Base-by-base conservation (phyloP, 1,284 basidiomycete genomes). In the Omphalotus olearius region DNA sequence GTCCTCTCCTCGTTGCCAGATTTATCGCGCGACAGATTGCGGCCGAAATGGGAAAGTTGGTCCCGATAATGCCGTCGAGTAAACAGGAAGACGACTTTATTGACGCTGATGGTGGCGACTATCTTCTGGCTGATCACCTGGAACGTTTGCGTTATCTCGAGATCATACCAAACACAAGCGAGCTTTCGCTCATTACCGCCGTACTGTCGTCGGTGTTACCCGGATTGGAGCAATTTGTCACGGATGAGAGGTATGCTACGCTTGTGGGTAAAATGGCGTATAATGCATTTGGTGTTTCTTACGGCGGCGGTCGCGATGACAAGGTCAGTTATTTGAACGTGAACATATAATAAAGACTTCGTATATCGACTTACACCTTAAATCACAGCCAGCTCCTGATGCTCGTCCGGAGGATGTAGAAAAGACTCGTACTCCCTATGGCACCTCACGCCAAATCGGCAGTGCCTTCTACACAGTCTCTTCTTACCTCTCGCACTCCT, bases 401-500 rank as follows among this genome's bases (percentile, higher is more conserved):
- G 70, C 66, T 40, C 76, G 79, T 35, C 82, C 84, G 1, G 87
- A 89, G 64, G 79, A 86, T 47, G 63, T 78, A 28, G 87, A 90
- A 62, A 75, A 76, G 62, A 86, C 87, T 1, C 82, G 88, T 50
- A 89, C 85, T 3, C 82, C 86, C 1, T 70, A 77, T 52, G 88
- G 89, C 42, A 89, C 87, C 3, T 69, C 78, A 40, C 82, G 76
- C 33, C 89, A 91, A 68, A 69, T 88, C 49, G 88, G 88, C 46
- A 75, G 75, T 50, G 89, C 82, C 13, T 70, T 91, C 59, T 91
- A 88, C 66, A 72, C 79, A 20, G 74, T 91, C 44, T 89, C 89
- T 2, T 79, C 88, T 36, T 90, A 91, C 66, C 83, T 88, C 45
- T 66, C 73, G 2, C 88, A 91, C 66, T 88, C 87, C 9, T 91